Evolutionary conservation across 768 basidiomycete species (phyloP).

Genomic region (Pisolithus marmoratus): DNA sequence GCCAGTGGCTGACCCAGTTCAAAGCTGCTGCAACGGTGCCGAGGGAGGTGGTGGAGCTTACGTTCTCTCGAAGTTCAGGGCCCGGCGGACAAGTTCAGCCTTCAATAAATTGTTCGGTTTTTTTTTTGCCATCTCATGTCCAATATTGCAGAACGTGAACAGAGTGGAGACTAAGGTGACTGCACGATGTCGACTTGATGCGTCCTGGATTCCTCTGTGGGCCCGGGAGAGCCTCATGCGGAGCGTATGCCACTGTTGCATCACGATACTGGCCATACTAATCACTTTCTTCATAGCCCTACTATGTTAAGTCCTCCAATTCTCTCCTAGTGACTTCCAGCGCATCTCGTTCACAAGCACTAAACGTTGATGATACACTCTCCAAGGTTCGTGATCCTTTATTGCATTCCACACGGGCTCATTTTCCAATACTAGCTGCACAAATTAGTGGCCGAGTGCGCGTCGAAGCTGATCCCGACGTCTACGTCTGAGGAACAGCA

Average conservation of each 20-base stretch:
- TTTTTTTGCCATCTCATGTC: not conserved
- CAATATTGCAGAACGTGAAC: constrained; percentile 68
- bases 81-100: constrained; percentile 73
- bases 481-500: constrained; percentile 21
- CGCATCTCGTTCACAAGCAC: constrained; percentile 67
- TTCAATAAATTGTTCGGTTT: not conserved
- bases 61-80: constrained; percentile 75
- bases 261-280: not conserved
- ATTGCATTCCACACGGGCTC: not conserved
- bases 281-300: constrained; percentile 36
- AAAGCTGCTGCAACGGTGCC: constrained; percentile 37
- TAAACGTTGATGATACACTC: constrained; percentile 70
- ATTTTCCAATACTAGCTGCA: constrained; percentile 19
- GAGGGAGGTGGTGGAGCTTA: constrained; percentile 49
- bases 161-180: constrained; percentile 85
- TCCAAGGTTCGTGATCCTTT: constrained; percentile 44
- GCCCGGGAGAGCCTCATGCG: constrained; percentile 40
- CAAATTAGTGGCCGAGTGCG: constrained; percentile 16
- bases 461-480: constrained; percentile 17
- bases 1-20: constrained; percentile 51
- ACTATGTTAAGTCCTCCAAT: constrained; percentile 62
- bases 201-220: constrained; percentile 69
- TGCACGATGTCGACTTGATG: constrained; percentile 51
- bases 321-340: constrained; percentile 68
- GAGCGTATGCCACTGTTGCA: constrained; percentile 37